Evolutionary conservation across 345 rosid species (phyloP), one percentile per base, ranked within the genome.

Genomic region (Orychophragmus violaceus): DNA sequence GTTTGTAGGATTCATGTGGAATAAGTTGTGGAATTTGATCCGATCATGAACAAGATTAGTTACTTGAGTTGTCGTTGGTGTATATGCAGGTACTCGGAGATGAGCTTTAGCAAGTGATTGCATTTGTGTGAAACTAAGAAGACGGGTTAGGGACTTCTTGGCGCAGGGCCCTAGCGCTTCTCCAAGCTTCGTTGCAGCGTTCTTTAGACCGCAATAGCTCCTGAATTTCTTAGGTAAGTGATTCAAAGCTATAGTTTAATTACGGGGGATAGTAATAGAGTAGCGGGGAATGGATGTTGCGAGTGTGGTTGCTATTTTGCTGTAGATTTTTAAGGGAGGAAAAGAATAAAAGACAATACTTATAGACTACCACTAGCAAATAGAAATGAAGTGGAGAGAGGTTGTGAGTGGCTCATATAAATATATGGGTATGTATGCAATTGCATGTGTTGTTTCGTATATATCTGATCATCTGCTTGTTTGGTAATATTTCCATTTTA

Each of bases 71-170:
- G 54, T 62, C 57, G 6, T 50, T 50, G 62, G 63, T 42, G 52
- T 62, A 42, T 45, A 27, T 74, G 60, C 66, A 74, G 77, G 66
- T 74, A 74, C 63, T 60, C 77, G 14, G 52, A 74, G 64, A 74
- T 74, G 77, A 74, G 58, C 64, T 67, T 67, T 53, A 53, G 52
- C 64, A 67, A 74, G 69, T 67, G 59, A 68, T 55, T 9, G 11
- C 62, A 45, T 49, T 14, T 46, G 21, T 27, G 29, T 10, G 42
- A 56, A 55, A 30, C 22, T 63, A 35, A 55, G 30, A 48, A 37
- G 45, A 53, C 2, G 49, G 48, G 5, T 32, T 16, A 42, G 32
- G 74, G 57, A 37, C 33, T 21, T 51, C 12, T 28, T 56, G 51
- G 51, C 33, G 13, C 8, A 49, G 30, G 36, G 45, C 41, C 39